phyloP scores from a whole-genome alignment of 108 stramenopile species.

The Cylindrotheca fusiformis region DNA sequence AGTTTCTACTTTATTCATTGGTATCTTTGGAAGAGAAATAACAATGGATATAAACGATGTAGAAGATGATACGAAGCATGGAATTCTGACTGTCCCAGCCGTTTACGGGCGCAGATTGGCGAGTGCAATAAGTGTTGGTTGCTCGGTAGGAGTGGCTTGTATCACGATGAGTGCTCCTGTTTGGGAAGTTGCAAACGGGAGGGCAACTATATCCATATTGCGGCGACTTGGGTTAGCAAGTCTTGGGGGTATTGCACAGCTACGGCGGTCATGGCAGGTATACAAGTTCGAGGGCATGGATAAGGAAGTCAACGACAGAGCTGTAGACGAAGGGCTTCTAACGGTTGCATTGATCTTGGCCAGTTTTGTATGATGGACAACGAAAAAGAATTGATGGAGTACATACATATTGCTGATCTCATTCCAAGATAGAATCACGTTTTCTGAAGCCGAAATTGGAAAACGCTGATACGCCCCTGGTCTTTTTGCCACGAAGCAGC shows the following conservation, averaged over 20 bases:
- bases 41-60: slow-evolving; percentile 73
- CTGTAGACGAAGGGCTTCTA: slow-evolving; percentile 31
- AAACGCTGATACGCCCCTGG: too few relatives aligned
- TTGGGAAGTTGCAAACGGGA: background rate
- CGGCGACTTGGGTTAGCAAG: slow-evolving; percentile 22
- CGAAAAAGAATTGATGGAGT: too few relatives aligned
- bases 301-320: slow-evolving; percentile 2
- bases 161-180: slow-evolving; percentile 3
- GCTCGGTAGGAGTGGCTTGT: slow-evolving; percentile 5
- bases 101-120: slow-evolving; percentile 52
- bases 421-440: too few relatives aligned
- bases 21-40: slow-evolving; percentile 58
- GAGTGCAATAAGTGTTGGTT: background rate
- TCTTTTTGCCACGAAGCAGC: too few relatives aligned
- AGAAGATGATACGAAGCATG: slow-evolving; percentile 42
- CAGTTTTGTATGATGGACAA: slow-evolving; percentile 35
- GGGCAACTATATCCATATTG: background rate
- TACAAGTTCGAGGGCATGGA: slow-evolving; percentile 19
- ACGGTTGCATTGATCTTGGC: slow-evolving; percentile 29
- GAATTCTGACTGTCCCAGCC: slow-evolving; percentile 65
- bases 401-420: background rate
- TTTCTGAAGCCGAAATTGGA: too few relatives aligned
- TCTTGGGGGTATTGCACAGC: slow-evolving; percentile 5
- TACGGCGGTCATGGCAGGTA: slow-evolving; percentile 31
- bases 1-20: slow-evolving; percentile 25